These are phyloP conservation scores for Metschnikowia hibisci DNA, from an alignment of 805 yeast species.

Conservation along the genomic window DNA sequence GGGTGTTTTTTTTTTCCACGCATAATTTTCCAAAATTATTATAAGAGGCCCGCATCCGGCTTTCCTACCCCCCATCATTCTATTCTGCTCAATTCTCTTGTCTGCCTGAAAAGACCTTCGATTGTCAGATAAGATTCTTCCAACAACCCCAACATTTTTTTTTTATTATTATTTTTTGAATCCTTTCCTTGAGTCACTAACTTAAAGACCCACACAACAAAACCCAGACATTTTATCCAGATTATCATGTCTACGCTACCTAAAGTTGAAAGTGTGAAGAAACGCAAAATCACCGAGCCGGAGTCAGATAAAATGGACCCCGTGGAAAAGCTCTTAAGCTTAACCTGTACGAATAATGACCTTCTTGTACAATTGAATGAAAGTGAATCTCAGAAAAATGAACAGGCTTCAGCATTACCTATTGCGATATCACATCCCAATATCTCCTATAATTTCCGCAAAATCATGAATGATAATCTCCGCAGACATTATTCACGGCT, in stretches of 20 bases:
- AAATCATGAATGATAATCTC: constrained; percentile 38
- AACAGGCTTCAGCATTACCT: background rate
- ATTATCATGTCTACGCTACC: background rate
- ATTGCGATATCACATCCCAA: constrained; percentile 10
- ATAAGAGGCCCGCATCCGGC: background rate
- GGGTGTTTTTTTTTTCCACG: constrained; percentile 1
- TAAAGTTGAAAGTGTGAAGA: background rate
- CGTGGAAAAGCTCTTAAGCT: constrained; percentile 38
- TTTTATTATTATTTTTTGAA: no score
- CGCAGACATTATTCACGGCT: constrained; percentile 28
- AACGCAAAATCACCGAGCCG: background rate
- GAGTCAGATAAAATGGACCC: constrained; percentile 36
- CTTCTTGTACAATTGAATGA: constrained; percentile 27
- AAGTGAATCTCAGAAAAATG: constrained; percentile 5
- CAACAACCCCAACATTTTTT: no score
- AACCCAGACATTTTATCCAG: no score
- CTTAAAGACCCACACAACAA: no score
- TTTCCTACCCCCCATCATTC: no score
- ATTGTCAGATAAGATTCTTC: no score
- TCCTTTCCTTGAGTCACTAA: no score
- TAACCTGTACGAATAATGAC: constrained; percentile 30
- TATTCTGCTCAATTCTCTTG: background rate
- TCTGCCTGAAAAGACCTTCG: background rate
- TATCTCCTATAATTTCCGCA: constrained; percentile 30
- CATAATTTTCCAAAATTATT: constrained; percentile 1